These are phyloP conservation scores for Triticum urartu DNA, from an alignment of 176 grass and related monocot species.

Conservation along the genomic window DNA sequence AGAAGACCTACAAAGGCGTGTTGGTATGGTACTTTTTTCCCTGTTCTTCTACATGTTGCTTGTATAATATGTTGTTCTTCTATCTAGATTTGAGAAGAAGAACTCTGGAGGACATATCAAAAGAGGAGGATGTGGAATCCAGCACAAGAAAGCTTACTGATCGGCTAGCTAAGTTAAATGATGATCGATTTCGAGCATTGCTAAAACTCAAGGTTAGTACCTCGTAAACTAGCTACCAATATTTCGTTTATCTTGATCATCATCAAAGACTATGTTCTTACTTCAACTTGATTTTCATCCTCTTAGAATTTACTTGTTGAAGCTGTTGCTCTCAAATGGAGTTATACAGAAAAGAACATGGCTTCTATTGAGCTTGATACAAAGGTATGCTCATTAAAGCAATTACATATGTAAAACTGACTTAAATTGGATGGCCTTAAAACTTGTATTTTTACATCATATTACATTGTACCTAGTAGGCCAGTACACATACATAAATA, in stretches of 20 bases:
- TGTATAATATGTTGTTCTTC: conserved; percentile 25
- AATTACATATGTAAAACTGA: conserved; percentile 18
- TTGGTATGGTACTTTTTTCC: conserved; percentile 43
- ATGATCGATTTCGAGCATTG: conserved; percentile 54
- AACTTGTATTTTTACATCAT: background rate
- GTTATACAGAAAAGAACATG: conserved; percentile 64
- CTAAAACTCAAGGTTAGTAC: conserved; percentile 66
- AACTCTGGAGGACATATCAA: conserved; percentile 51
- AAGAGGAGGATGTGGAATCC: conserved; percentile 76
- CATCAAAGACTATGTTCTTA: background rate
- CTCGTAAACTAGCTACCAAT: background rate
- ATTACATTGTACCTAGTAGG: too few species aligned
- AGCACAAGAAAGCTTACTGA: conserved; percentile 73
- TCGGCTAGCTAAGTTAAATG: conserved; percentile 56
- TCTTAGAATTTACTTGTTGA: conserved; percentile 63
- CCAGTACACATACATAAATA: too few species aligned
- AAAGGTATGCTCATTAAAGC: conserved; percentile 49
- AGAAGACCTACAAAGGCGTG: conserved; percentile 51
- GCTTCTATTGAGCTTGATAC: conserved; percentile 64
- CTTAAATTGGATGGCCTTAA: background rate
- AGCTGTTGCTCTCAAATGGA: conserved; percentile 88
- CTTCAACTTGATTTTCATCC: conserved; percentile 13
- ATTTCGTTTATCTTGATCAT: background rate
- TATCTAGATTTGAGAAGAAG: conserved; percentile 49
- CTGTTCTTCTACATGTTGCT: conserved; percentile 19